Conservation (phyloP, 208 protist species). For the Wallacemonas rigidus region DNA sequence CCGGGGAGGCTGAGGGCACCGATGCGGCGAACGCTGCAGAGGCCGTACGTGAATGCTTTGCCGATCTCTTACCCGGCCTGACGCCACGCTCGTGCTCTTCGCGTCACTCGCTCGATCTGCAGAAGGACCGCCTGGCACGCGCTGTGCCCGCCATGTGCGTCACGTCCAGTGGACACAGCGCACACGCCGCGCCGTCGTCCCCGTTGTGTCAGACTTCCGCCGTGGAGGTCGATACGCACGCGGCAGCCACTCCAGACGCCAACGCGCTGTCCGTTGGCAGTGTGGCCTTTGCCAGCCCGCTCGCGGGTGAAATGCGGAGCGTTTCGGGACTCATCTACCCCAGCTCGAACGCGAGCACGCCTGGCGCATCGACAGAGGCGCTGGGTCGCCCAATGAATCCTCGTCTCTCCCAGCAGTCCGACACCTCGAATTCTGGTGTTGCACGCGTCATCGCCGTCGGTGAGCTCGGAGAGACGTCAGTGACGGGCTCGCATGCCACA, state of each 20-base stretch:
- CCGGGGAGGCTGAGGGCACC: too few relatives aligned
- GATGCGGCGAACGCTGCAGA: neutral
- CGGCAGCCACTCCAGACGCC: neutral
- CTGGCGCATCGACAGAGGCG: neutral
- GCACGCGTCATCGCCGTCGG: neutral
- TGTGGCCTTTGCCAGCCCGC: too few relatives aligned
- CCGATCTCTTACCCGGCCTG: slow-evolving; percentile 8
- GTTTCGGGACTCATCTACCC: slow-evolving; percentile 10
- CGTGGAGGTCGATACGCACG: neutral
- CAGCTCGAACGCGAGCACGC: slow-evolving; percentile 7
- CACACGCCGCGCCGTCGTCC: too few relatives aligned
- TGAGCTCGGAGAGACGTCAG: neutral
- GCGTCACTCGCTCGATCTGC: slow-evolving; percentile 6
- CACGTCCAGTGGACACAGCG: neutral
- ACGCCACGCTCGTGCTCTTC: neutral
- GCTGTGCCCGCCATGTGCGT: slow-evolving; percentile 4
- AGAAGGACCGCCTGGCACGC: neutral
- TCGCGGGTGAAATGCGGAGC: neutral
- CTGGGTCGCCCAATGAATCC: slow-evolving; percentile 5
- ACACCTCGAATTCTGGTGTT: neutral
- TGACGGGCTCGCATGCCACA: neutral
- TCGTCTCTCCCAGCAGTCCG: slow-evolving; percentile 1
- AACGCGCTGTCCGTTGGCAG: neutral
- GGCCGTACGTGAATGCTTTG: slow-evolving; percentile 5
- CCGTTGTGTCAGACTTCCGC: too few relatives aligned